These are phyloP conservation scores for Botrytis hyacinthi DNA, from an alignment of 2,329 filamentous ascomycete genomes.

Conservation along the genomic window DNA sequence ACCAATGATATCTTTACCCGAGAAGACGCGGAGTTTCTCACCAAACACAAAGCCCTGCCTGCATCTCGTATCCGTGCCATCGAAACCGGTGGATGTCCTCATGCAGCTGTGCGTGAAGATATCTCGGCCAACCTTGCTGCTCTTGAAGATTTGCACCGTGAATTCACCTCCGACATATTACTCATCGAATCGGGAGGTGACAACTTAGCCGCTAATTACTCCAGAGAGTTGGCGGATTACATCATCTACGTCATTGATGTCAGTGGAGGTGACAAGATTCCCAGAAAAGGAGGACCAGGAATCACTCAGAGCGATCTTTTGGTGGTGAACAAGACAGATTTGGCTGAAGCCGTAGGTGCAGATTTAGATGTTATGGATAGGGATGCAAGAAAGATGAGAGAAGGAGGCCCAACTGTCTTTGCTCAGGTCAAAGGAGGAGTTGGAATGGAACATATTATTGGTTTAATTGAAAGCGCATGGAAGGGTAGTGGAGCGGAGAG, in stretches of 20 bases:
- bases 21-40: slow-evolving; percentile 97
- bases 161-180: slow-evolving; percentile 78
- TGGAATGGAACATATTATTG: slow-evolving; percentile 81
- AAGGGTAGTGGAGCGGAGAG: slow-evolving; percentile 79
- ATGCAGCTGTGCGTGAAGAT: slow-evolving; percentile 96
- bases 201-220: slow-evolving; percentile 97
- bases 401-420: slow-evolving; percentile 93
- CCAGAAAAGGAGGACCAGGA: slow-evolving; percentile 90
- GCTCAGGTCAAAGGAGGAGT: slow-evolving; percentile 94
- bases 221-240: slow-evolving; percentile 88
- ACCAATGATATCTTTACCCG: slow-evolving; percentile 99
- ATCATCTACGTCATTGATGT: slow-evolving; percentile 99
- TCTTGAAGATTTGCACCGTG: slow-evolving; percentile 79
- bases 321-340: slow-evolving; percentile 95
- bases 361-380: slow-evolving; percentile 92
- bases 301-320: slow-evolving; percentile 95
- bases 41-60: slow-evolving; percentile 78
- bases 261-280: slow-evolving; percentile 92
- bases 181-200: slow-evolving; percentile 96
- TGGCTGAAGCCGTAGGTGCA: slow-evolving; percentile 86
- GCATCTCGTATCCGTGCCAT: slow-evolving; percentile 86
- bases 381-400: slow-evolving; percentile 89
- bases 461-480: slow-evolving; percentile 88
- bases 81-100: slow-evolving; percentile 94
- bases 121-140: slow-evolving; percentile 92